These are phyloP conservation scores for Lactarius akahatsu DNA, from an alignment of 768 basidiomycete species.

Conservation along the genomic window DNA sequence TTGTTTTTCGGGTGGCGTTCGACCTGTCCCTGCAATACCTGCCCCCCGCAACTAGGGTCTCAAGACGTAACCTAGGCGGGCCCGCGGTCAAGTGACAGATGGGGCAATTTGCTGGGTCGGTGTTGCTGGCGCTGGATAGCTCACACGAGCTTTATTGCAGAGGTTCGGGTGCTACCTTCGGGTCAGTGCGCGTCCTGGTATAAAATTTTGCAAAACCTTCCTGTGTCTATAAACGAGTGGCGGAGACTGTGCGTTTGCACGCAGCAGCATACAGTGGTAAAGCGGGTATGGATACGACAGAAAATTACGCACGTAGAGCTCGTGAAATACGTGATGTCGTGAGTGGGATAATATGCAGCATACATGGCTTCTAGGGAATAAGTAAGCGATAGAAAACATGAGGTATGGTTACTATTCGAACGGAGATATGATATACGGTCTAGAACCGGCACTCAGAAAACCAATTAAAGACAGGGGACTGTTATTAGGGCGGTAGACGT, in stretches of 20 bases:
- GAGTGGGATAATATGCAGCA: conserved; percentile 21
- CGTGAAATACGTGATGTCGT: conserved; percentile 27
- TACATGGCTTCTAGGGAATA: conserved; percentile 29
- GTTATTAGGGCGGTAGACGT: conserved; percentile 37
- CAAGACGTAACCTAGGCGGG: not conserved
- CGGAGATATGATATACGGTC: conserved; percentile 26
- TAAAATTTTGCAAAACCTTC: not conserved
- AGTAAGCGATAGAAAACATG: conserved; percentile 28
- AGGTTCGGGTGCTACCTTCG: not conserved
- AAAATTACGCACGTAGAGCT: not conserved
- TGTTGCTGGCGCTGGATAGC: not conserved
- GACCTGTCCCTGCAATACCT: too few relatives aligned
- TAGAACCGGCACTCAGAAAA: conserved; percentile 13
- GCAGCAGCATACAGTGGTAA: not conserved
- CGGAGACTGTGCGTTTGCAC: not conserved
- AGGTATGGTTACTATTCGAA: conserved; percentile 21
- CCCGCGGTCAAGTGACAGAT: not conserved
- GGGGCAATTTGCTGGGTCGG: not conserved
- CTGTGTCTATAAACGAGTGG: not conserved
- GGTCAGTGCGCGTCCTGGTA: not conserved
- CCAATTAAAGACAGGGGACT: conserved; percentile 10
- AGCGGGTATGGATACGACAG: conserved; percentile 8
- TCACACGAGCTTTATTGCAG: not conserved
- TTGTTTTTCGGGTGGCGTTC: too few relatives aligned
- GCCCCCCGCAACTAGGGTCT: too few relatives aligned